These are phyloP conservation scores for Candida coquimbonensis DNA, from an alignment of 805 yeast genomes.

Conservation along the genomic window DNA sequence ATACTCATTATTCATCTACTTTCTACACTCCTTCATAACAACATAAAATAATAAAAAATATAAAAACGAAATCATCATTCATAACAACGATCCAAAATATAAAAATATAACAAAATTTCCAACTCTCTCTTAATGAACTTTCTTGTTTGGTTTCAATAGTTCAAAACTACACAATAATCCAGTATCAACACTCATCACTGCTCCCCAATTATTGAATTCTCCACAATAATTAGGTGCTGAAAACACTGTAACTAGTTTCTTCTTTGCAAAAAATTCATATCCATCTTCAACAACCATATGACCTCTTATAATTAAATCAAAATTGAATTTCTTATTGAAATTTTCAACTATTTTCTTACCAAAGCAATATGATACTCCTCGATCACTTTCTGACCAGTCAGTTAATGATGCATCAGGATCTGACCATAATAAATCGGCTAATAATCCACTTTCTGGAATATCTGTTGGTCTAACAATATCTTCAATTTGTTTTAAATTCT, in stretches of 20 bases:
- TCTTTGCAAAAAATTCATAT: conserved; percentile 70
- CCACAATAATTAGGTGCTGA: conserved; percentile 73
- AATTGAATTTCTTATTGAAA: conserved; percentile 57
- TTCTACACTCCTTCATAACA: too few species aligned
- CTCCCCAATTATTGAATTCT: conserved; percentile 82
- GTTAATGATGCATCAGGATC: conserved; percentile 57
- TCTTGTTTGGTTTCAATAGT: conserved; percentile 65
- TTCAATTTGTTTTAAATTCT: conserved; percentile 59
- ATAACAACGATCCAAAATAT: neutral
- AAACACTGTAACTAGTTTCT: conserved; percentile 71
- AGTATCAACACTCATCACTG: conserved; percentile 93
- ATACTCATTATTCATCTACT: too few species aligned
- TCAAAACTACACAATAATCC: conserved; percentile 92
- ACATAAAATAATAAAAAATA: neutral
- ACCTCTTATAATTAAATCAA: conserved; percentile 75
- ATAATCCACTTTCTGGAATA: conserved; percentile 71
- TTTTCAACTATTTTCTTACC: conserved; percentile 67
- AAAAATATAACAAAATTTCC: too few species aligned
- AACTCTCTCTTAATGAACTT: conserved; percentile 1
- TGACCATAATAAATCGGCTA: conserved; percentile 78
- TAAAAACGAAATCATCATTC: neutral
- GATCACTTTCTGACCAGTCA: conserved; percentile 76
- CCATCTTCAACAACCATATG: conserved; percentile 92
- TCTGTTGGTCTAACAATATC: conserved; percentile 75
- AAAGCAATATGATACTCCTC: conserved; percentile 78